A percentile compares a stretch with the other conserved stretches of the same genome.
These are phyloP conservation scores for Nicotiana benthamiana DNA, from an alignment of 257 asterid genomes.

Conservation along the genomic window DNA sequence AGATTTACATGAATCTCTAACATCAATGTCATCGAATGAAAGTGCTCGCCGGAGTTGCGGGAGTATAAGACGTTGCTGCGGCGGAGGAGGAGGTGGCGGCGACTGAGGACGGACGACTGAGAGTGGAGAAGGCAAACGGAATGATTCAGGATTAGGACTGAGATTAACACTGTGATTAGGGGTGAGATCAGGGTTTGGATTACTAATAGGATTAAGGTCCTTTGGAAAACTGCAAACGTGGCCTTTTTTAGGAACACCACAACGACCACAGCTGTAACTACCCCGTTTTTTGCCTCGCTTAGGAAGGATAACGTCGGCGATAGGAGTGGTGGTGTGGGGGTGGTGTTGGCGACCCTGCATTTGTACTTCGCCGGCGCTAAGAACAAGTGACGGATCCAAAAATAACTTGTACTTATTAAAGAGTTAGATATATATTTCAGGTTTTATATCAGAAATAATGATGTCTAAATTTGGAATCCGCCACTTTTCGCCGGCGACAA, in stretches of 20 bases:
- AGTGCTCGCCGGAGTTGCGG: conserved; percentile 55
- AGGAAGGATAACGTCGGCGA: conserved; percentile 37
- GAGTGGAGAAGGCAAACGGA: conserved; percentile 20
- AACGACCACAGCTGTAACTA: conserved; percentile 83
- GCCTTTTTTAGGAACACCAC: conserved; percentile 85
- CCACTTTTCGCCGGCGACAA: neutral
- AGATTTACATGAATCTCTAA: conserved; percentile 26
- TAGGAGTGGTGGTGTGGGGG: conserved; percentile 68
- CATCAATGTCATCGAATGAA: conserved; percentile 57
- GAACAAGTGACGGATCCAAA: neutral
- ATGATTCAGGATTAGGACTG: conserved; percentile 19
- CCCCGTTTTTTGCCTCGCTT: conserved; percentile 67
- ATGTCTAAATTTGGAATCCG: neutral
- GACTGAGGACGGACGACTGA: conserved; percentile 28
- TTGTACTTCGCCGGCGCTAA: neutral
- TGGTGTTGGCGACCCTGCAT: conserved; percentile 49
- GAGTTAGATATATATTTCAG: too few relatives aligned
- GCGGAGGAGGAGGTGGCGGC: conserved; percentile 11
- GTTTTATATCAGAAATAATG: neutral
- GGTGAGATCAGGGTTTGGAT: neutral
- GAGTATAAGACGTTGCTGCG: conserved; percentile 3
- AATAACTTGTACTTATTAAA: too few relatives aligned
- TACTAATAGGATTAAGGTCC: neutral
- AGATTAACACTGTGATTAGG: conserved; percentile 5
- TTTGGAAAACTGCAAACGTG: conserved; percentile 41